Conservation (phyloP, 2,329 filamentous ascomycete species). For the Graphilbum ipis-grandicollis region DNA sequence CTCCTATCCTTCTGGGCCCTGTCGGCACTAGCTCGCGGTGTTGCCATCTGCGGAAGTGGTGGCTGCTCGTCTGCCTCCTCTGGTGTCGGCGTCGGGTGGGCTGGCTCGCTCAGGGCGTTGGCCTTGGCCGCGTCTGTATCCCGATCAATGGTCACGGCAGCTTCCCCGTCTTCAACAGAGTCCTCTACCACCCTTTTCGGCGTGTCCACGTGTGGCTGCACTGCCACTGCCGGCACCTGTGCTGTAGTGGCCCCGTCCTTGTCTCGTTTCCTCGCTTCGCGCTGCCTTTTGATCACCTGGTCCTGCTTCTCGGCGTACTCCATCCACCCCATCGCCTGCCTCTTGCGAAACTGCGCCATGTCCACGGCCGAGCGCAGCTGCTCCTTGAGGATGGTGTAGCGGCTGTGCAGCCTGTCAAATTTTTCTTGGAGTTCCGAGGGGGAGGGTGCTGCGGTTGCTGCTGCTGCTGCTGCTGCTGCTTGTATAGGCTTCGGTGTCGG, state of each 20-base stretch:
- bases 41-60: too few relatives aligned
- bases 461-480: too few relatives aligned
- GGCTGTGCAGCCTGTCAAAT: constrained; percentile 7
- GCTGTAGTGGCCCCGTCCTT: neutral
- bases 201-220: constrained; percentile 1
- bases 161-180: too few relatives aligned
- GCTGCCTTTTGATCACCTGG: constrained; percentile 19
- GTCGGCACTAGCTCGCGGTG: neutral
- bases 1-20: neutral
- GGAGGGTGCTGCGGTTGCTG: too few relatives aligned
- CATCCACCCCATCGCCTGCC: constrained; percentile 26
- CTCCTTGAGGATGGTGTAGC: constrained; percentile 1
- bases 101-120: too few relatives aligned
- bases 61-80: too few relatives aligned
- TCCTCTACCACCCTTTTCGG: too few relatives aligned
- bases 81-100: too few relatives aligned
- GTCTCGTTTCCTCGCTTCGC: too few relatives aligned
- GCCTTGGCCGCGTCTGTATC: too few relatives aligned
- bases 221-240: neutral
- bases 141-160: too few relatives aligned
- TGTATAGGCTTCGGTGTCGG: too few relatives aligned
- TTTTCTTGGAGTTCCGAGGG: neutral
- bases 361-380: constrained; percentile 22
- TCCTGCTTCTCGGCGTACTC: constrained; percentile 25
- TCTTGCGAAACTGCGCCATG: constrained; percentile 21